phyloP scores from a whole-genome alignment of 768 basidiomycete species.

The Trametes punicea region DNA sequence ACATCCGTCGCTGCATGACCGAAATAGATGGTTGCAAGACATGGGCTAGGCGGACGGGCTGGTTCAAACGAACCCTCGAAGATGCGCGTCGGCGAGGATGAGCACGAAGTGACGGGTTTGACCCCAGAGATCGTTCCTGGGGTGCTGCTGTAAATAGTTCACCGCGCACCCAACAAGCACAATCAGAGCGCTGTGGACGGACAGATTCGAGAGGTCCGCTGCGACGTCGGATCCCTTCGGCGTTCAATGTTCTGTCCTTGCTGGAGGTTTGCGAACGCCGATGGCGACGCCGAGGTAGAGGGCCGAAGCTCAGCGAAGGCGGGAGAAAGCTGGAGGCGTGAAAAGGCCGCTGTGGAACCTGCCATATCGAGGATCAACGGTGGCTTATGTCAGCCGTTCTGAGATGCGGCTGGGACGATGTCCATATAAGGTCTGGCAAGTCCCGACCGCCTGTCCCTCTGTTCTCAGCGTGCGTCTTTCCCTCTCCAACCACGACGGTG shows the following conservation, averaged over 20 bases:
- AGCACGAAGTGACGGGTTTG: too few species aligned
- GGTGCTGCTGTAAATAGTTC: too few species aligned
- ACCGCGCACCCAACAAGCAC: too few species aligned
- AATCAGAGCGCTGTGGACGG: neutral
- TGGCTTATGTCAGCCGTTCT: neutral
- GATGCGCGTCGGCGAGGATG: too few species aligned
- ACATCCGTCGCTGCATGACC: too few species aligned
- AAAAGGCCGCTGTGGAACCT: neutral
- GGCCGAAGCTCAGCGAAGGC: neutral
- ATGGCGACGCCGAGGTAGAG: neutral
- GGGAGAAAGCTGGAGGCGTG: neutral
- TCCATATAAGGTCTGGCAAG: slow-evolving; percentile 7
- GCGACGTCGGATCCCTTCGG: neutral
- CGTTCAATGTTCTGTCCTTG: neutral
- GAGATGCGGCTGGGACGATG: neutral
- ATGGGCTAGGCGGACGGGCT: too few species aligned
- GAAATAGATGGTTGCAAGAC: too few species aligned
- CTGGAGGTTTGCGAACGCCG: neutral
- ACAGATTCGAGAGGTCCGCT: neutral
- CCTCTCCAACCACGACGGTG: neutral
- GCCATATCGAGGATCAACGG: neutral
- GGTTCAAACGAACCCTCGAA: too few species aligned
- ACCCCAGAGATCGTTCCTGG: too few species aligned
- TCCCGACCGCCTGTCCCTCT: neutral
- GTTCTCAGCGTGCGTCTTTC: neutral